Base-by-base conservation (phyloP, 2,329 filamentous ascomycete species). In the Xylariaceae sp. region DNA sequence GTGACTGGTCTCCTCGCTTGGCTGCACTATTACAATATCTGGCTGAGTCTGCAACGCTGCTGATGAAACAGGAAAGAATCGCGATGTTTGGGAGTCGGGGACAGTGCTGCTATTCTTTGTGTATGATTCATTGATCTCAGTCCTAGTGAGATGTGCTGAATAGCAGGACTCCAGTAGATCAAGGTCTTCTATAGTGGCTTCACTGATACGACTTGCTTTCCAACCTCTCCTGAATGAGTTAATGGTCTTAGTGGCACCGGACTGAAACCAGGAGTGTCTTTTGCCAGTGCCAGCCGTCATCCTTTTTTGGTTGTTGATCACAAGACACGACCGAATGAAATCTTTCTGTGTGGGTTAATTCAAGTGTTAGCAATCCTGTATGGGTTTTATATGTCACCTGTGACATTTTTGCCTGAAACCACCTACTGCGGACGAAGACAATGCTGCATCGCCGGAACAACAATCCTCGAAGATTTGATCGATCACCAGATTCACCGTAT, bases 311-410 rank as follows among this genome's bases (percentile, higher is more conserved):
- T 67, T 62, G 36, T 69, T 59, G 19, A 63, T 53, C 14, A 55
- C 50, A 3, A 75, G 57, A 44, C 73, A 71, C 22, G 47, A 48
- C 11, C 60, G 61, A 44, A 75, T 61, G 46, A 71, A 71, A 15
- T 57, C 46, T 52, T 60, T 55, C 14, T 57, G 63, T 9, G 55
- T 6, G 2, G 22, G 22, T 27, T 27, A 27, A 27, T 27, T 27
- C 22, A 27, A 27, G 4, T 27, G 7, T 27, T 27, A 27, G 22
- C 22, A n/a, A 27, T 27, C 22, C 22, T 27, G 4, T 27, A 27
- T 27, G 22, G 22, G 7, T 27, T 27, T 27, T 7, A 27, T 5
- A 7, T 27, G 22, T 27, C 22, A 7, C 22, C 22, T 27, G 22
- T 7, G 22, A 7, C 4, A 27, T 7, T 7, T 27, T 27, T 4